Evolutionary conservation across 768 basidiomycete species (phyloP), one percentile per base, ranked within the genome.

Genomic region (Neoboletus magnificus): DNA sequence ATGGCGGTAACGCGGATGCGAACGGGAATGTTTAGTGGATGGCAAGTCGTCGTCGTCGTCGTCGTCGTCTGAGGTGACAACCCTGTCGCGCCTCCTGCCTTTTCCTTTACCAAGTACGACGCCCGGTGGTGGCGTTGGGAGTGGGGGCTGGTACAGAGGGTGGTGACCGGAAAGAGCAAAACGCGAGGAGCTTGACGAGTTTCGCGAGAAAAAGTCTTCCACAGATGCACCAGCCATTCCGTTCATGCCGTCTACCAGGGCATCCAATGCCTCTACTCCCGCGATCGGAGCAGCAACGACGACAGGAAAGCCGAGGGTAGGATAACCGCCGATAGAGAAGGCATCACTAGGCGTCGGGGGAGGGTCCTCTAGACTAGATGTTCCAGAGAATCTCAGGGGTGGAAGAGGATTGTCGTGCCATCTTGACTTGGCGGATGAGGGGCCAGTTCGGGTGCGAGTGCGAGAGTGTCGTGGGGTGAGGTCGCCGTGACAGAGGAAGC

Each of bases 211-310:
- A 51, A 83, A 70, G 58, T 84, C 78, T 52, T 89, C 85, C 42
- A 79, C 81, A 35, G 71, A 76, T 29, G 69, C 68, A 27, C 86
- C 86, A 62, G 91, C 91, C 88, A 93, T 86, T 12, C 86, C 88
- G 65, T 93, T 93, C 91, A 93, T 93, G 10, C 88, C 89, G 60
- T 92, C 91, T 8, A 93, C 91, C 50, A 93, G 71, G 13, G 91
- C 91, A 67, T 93, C 91, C 85, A 93, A 88, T 10, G 84, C 84
- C 73, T 92, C 91, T 10, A 93, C 89, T 2, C 89, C 90, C 6
- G 89, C 70, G 8, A 87, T 73, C 5, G 89, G 89, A 20, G 90
- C 89, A 42, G 89, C 82, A 20, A 93, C 90, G 27, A 89, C 68
- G 25, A 86, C 85, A 16, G 85, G 77, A 61, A 85, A 82, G 47